phyloP scores from a whole-genome alignment of 176 grass and related monocot genomes.

The Calamus simplicifolius region DNA sequence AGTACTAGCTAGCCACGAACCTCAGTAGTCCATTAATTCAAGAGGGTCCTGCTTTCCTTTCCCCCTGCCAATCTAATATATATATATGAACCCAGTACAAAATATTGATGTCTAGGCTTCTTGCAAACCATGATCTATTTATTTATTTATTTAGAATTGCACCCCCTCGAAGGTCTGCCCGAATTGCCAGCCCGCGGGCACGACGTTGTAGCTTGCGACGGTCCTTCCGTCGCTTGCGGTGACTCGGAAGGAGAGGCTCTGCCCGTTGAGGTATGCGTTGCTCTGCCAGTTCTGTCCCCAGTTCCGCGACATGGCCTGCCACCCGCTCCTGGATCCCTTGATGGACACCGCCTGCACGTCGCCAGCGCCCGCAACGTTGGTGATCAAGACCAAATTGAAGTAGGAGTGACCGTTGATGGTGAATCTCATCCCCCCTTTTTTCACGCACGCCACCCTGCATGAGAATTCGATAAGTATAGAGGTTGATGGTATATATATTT shows the following conservation, averaged over 20 bases:
- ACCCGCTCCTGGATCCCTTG: conserved; percentile 3
- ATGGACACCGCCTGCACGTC: not conserved
- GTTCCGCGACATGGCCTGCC: conserved; percentile 4
- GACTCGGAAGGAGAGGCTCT: conserved; percentile 3
- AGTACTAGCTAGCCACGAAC: no score
- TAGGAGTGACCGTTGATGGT: conserved; percentile 3
- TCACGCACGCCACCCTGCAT: not conserved
- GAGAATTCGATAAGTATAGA: no score
- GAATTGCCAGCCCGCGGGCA: not conserved
- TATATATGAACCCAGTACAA: no score
- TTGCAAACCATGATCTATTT: not conserved
- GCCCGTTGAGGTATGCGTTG: not conserved
- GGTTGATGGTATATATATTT: no score
- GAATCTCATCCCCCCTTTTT: not conserved
- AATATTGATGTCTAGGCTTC: no score
- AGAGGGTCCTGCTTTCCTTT: no score
- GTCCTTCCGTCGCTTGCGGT: conserved; percentile 4
- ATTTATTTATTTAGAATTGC: not conserved
- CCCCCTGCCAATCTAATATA: no score
- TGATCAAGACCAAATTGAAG: conserved; percentile 4
- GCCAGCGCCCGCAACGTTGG: conserved; percentile 1
- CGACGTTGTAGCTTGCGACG: not conserved
- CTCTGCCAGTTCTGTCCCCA: conserved; percentile 11
- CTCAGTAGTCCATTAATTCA: no score
- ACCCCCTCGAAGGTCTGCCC: conserved; percentile 2